These are phyloP conservation scores for Ceratocystis papillata DNA, from an alignment of 2,329 filamentous ascomycete genomes.

Conservation along the genomic window DNA sequence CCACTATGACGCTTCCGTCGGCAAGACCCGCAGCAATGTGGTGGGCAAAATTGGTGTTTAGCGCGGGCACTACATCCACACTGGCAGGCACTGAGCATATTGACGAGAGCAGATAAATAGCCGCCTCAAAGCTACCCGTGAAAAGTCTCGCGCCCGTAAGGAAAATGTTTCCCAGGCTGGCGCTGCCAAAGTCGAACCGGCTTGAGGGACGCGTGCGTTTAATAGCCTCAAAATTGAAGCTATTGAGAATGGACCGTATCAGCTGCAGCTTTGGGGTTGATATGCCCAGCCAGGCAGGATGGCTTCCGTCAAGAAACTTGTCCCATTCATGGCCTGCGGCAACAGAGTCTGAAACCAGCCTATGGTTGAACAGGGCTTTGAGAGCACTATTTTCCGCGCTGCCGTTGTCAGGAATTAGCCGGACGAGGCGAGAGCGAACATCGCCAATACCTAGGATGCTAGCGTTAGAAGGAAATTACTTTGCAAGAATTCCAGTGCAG, in stretches of 20 bases:
- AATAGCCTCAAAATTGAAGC: constrained; percentile 65
- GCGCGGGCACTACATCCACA: constrained; percentile 72
- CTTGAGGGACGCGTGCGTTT: constrained; percentile 63
- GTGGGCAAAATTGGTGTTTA: constrained; percentile 91
- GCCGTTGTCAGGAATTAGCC: constrained; percentile 62
- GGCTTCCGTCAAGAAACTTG: constrained; percentile 73
- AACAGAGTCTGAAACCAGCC: constrained; percentile 49
- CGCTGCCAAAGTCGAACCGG: constrained; percentile 65
- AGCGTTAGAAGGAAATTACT: background rate
- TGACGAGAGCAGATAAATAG: constrained; percentile 78
- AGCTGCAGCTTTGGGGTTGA: constrained; percentile 64
- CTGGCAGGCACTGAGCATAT: constrained; percentile 73
- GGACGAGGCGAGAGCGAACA: constrained; percentile 57
- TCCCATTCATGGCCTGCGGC: constrained; percentile 73
- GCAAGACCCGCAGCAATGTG: constrained; percentile 78
- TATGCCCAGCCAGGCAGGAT: constrained; percentile 61
- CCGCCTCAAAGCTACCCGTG: constrained; percentile 82
- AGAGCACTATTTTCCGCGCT: constrained; percentile 61
- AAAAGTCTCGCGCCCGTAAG: constrained; percentile 79
- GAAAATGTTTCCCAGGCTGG: constrained; percentile 70
- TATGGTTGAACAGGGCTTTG: constrained; percentile 76
- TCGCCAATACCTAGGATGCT: constrained; percentile 46
- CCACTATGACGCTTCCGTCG: constrained; percentile 69
- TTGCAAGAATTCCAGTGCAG: background rate
- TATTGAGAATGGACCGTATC: constrained; percentile 65